Percentiles rank a stretch among this genome's conserved stretches.
These are phyloP conservation scores for Thelonectria discophora DNA, from an alignment of 2,329 filamentous ascomycete genomes.

Conservation along the genomic window DNA sequence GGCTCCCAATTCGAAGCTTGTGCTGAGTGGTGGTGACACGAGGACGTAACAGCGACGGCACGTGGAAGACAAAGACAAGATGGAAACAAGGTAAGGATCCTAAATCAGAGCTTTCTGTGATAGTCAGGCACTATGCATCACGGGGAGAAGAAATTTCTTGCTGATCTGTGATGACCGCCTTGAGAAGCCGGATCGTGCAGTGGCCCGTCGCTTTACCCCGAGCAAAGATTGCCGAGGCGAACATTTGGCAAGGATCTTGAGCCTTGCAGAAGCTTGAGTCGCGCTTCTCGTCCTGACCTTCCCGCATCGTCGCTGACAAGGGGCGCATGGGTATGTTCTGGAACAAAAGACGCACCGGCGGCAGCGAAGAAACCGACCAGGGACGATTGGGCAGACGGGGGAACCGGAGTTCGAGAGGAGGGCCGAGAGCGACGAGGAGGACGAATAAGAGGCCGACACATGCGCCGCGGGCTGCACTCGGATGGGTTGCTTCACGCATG, in stretches of 20 bases:
- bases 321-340: conserved; percentile 16
- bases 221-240: conserved; percentile 24
- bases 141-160: background rate
- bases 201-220: conserved; percentile 19
- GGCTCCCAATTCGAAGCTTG: conserved; percentile 23
- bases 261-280: conserved; percentile 13
- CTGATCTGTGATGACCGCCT: background rate
- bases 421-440: conserved; percentile 18
- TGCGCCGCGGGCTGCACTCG: conserved; percentile 31
- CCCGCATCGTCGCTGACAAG: conserved; percentile 4
- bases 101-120: conserved; percentile 12
- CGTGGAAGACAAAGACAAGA: conserved; percentile 2
- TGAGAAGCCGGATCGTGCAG: background rate
- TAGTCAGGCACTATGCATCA: conserved; percentile 27
- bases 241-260: conserved; percentile 8
- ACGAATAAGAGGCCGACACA: conserved; percentile 39
- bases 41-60: conserved; percentile 14
- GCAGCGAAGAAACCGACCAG: conserved; percentile 12
- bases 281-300: conserved; percentile 4
- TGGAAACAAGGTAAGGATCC: conserved; percentile 16
- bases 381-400: conserved; percentile 31
- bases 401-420: conserved; percentile 24
- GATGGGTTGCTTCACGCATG: conserved; percentile 32
- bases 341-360: conserved; percentile 26
- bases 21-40: conserved; percentile 21